phyloP scores from a whole-genome alignment of 257 asterid species.

The Knoxia roxburghii region DNA sequence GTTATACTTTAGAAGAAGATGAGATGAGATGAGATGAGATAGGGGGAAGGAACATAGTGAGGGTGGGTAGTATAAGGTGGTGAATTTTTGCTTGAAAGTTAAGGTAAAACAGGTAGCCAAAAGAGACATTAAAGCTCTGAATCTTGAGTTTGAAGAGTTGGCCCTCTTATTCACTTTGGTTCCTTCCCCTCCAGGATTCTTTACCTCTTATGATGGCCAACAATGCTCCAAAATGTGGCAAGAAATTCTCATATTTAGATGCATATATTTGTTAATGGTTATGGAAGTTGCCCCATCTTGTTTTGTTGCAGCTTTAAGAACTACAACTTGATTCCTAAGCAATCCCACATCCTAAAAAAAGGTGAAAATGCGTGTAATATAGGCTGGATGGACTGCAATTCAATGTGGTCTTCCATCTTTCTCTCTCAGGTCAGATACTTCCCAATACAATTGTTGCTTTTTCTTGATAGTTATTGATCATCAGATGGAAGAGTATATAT shows the following conservation, averaged over 20 bases:
- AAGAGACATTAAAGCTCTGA: slow-evolving; percentile 34
- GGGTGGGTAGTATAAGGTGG: slow-evolving; percentile 45
- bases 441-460: too few relatives aligned
- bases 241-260: slow-evolving; percentile 7
- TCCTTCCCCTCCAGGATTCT: slow-evolving; percentile 20
- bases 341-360: slow-evolving; percentile 23
- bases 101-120: slow-evolving; percentile 60
- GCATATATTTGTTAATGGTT: background rate
- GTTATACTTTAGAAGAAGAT: slow-evolving; percentile 15
- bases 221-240: slow-evolving; percentile 3
- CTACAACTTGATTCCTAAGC: slow-evolving; percentile 71
- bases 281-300: slow-evolving; percentile 9
- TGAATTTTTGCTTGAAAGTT: slow-evolving; percentile 84
- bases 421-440: too few relatives aligned
- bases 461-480: background rate
- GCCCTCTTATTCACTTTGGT: slow-evolving; percentile 26
- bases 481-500: background rate
- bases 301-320: slow-evolving; percentile 24
- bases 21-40: slow-evolving; percentile 18
- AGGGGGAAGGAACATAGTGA: slow-evolving; percentile 29
- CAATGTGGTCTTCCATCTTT: background rate
- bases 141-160: slow-evolving; percentile 71
- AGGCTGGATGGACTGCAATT: background rate
- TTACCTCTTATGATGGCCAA: slow-evolving; percentile 13
- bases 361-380: slow-evolving; percentile 1